These are phyloP conservation scores for Populus pruinosa DNA, from an alignment of 345 rosid genomes.

Conservation along the genomic window DNA sequence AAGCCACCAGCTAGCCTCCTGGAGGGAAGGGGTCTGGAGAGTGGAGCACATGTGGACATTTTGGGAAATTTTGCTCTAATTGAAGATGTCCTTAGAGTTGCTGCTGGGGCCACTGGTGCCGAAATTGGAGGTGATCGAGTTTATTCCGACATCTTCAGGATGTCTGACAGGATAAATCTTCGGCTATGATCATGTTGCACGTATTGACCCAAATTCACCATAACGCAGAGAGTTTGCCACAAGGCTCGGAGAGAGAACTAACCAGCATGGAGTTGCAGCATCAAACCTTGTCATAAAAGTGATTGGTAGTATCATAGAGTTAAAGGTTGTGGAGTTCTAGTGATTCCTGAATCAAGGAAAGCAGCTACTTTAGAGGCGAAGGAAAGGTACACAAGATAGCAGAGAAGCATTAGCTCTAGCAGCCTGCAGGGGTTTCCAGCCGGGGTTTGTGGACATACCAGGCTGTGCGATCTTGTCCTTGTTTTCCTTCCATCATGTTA, in stretches of 20 bases:
- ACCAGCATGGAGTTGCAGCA: conserved; percentile 1
- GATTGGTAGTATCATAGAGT: background rate
- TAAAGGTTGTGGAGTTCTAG: background rate
- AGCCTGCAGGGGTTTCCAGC: background rate
- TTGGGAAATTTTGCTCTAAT: conserved; percentile 64
- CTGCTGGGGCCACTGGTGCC: conserved; percentile 50
- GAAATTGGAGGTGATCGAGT: conserved; percentile 65
- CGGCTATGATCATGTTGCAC: conserved; percentile 22
- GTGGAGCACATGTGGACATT: conserved; percentile 68
- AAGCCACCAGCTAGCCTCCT: conserved; percentile 48
- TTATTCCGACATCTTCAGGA: conserved; percentile 46
- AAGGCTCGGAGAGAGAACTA: conserved; percentile 7
- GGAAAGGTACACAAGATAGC: background rate
- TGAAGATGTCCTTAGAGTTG: conserved; percentile 61
- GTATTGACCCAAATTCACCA: background rate
- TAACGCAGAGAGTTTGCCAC: background rate
- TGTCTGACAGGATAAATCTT: conserved; percentile 49
- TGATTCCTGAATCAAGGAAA: background rate
- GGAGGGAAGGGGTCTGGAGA: conserved; percentile 50
- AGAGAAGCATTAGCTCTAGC: background rate
- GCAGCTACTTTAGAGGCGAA: background rate
- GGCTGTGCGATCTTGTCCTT: background rate
- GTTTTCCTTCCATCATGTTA: background rate
- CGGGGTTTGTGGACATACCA: background rate
- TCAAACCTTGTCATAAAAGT: background rate